Conservation (phyloP, 805 yeast genomes). For the Alloascoidea africana region DNA sequence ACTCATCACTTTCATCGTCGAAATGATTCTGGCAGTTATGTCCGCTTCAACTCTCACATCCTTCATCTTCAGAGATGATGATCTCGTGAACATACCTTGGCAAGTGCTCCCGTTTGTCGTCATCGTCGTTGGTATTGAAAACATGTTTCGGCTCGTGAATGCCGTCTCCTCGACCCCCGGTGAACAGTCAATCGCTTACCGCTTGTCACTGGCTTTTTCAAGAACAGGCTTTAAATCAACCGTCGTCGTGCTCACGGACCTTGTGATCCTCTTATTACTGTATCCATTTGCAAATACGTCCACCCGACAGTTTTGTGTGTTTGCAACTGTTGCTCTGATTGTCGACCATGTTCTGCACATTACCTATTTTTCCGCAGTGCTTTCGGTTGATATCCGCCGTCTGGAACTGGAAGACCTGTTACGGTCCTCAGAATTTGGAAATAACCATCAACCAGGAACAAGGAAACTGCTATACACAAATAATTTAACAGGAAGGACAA, state of each 20-base stretch:
- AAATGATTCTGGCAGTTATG: slow-evolving; percentile 22
- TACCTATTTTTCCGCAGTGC: slow-evolving; percentile 48
- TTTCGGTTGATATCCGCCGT: slow-evolving; percentile 53
- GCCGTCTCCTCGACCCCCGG: slow-evolving; percentile 25
- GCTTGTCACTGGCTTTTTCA: slow-evolving; percentile 22
- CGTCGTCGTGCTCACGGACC: slow-evolving; percentile 17
- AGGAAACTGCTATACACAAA: not conserved
- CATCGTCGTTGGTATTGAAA: slow-evolving; percentile 28
- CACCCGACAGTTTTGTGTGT: slow-evolving; percentile 27
- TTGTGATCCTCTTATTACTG: slow-evolving; percentile 13
- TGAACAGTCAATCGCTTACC: slow-evolving; percentile 24
- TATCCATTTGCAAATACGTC: slow-evolving; percentile 16
- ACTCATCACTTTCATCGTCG: slow-evolving; percentile 26
- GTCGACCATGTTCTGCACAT: slow-evolving; percentile 47
- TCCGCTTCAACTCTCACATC: slow-evolving; percentile 29
- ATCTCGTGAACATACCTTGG: slow-evolving; percentile 20
- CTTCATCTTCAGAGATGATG: slow-evolving; percentile 17
- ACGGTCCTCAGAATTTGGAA: slow-evolving; percentile 4
- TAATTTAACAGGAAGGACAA: not conserved
- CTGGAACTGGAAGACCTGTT: slow-evolving; percentile 43
- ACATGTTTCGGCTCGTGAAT: slow-evolving; percentile 28
- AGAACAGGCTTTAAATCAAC: slow-evolving; percentile 24
- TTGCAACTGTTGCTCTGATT: slow-evolving; percentile 30
- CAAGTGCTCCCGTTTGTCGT: slow-evolving; percentile 26
- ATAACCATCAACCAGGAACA: not conserved